Evolutionary conservation across 768 basidiomycete genomes (phyloP).

Genomic region (Gyrodon lividus): DNA sequence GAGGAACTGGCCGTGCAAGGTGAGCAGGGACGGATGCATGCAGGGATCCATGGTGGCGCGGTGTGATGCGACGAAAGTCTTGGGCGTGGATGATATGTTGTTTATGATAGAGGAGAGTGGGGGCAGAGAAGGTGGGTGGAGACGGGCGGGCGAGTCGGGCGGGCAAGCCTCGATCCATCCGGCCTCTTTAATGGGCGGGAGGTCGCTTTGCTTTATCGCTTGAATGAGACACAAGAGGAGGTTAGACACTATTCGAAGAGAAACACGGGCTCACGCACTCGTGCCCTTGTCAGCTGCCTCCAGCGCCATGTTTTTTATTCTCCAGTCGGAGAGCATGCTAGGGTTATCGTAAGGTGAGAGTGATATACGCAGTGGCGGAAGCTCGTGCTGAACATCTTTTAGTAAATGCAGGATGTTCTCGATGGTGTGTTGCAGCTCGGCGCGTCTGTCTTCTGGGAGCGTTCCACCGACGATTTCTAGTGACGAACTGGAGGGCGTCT

Average conservation of each 20-base stretch:
- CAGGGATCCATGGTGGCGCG: constrained; percentile 38
- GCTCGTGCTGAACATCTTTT: constrained; percentile 22
- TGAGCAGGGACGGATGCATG: constrained; percentile 32
- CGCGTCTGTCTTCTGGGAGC: constrained; percentile 1
- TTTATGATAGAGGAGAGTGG: not conserved
- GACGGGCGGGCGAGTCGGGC: constrained; percentile 25
- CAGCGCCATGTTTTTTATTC: constrained; percentile 18
- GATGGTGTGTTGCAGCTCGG: not conserved
- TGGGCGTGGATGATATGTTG: not conserved
- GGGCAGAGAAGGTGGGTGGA: constrained; percentile 31
- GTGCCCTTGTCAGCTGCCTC: constrained; percentile 29
- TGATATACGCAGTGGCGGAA: constrained; percentile 34
- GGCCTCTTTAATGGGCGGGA: constrained; percentile 33
- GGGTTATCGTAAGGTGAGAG: constrained; percentile 33
- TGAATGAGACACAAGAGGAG: not conserved
- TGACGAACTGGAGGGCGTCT: constrained; percentile 4
- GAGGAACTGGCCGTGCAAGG: constrained; percentile 52
- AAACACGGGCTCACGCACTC: constrained; percentile 15
- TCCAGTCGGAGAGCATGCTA: constrained; percentile 24
- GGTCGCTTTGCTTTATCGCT: constrained; percentile 29
- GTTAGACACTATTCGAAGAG: not conserved
- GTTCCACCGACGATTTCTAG: constrained; percentile 18
- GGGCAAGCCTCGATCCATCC: constrained; percentile 26
- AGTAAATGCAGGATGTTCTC: constrained; percentile 23
- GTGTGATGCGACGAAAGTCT: constrained; percentile 39